Evolutionary conservation across 140 eudicot species (phyloP).

Genomic region (Erigeron philadelphicus): DNA sequence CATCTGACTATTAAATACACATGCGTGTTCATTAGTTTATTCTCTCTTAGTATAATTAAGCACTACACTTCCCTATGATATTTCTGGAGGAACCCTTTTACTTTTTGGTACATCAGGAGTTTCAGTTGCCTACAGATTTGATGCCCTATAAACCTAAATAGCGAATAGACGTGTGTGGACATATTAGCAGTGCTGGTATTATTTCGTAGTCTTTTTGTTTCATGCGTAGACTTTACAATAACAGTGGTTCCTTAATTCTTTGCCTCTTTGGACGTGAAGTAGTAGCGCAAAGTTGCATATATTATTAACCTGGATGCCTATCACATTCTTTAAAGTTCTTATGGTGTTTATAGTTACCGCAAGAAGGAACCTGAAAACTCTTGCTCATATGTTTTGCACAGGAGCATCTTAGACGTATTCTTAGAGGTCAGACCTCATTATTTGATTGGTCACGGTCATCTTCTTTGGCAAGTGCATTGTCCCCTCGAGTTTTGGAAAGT

Average conservation of each 20-base stretch:
- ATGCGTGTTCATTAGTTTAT: too few relatives aligned
- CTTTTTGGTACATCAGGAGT: too few relatives aligned
- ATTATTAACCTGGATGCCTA: neutral
- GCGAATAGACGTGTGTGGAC: neutral
- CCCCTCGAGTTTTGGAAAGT: conserved; percentile 97
- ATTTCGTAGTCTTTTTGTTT: neutral
- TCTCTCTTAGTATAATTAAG: too few relatives aligned
- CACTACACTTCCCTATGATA: too few relatives aligned
- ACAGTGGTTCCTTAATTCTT: conserved; percentile 6
- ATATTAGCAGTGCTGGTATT: neutral
- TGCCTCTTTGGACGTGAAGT: neutral
- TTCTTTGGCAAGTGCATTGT: conserved; percentile 89
- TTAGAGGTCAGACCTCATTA: conserved; percentile 90
- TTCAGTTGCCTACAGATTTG: neutral
- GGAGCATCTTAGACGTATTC: conserved; percentile 94
- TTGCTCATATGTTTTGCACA: conserved; percentile 23
- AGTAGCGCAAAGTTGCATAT: neutral
- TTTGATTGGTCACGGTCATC: conserved; percentile 97
- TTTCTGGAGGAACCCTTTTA: too few relatives aligned
- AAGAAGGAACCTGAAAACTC: conserved; percentile 18
- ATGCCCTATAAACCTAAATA: neutral
- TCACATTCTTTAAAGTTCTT: conserved; percentile 1
- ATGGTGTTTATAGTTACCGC: neutral
- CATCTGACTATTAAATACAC: too few relatives aligned
- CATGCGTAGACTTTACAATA: neutral